These are phyloP conservation scores for Naganishia albida DNA, from an alignment of 1,284 basidiomycete species.

Conservation along the genomic window DNA sequence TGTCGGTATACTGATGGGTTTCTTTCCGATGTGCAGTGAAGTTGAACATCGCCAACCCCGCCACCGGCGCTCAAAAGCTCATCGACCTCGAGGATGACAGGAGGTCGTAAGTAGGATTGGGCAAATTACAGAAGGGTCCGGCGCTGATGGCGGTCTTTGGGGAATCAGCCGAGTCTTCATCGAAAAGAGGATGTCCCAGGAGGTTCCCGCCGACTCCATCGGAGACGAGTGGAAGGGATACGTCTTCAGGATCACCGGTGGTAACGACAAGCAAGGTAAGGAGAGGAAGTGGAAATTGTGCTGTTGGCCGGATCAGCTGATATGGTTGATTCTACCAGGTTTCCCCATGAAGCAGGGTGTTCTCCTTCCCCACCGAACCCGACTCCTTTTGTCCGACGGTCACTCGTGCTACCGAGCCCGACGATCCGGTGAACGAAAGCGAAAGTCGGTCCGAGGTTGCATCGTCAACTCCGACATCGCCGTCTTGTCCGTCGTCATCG, in stretches of 20 bases:
- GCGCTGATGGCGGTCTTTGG: constrained; percentile 9
- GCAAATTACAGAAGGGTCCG: too few relatives aligned
- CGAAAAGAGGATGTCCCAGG: constrained; percentile 95
- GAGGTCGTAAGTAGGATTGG: constrained; percentile 65
- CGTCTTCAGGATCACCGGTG: constrained; percentile 91
- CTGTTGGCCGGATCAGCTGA: constrained; percentile 1
- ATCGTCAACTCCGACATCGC: constrained; percentile 96
- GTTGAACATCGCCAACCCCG: constrained; percentile 88
- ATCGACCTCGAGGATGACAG: constrained; percentile 93
- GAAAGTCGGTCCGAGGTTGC: constrained; percentile 98
- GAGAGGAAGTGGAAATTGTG: constrained; percentile 11
- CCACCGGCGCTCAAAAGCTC: constrained; percentile 95
- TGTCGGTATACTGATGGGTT: constrained; percentile 1
- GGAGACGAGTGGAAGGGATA: constrained; percentile 98
- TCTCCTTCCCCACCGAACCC: constrained; percentile 89
- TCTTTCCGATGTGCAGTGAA: constrained; percentile 27
- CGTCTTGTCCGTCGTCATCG: constrained; percentile 89
- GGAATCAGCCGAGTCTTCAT: constrained; percentile 79
- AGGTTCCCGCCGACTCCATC: constrained; percentile 80
- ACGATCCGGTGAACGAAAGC: constrained; percentile 92
- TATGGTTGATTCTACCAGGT: constrained; percentile 55
- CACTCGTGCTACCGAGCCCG: constrained; percentile 97
- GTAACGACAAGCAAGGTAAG: constrained; percentile 56
- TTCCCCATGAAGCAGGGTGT: constrained; percentile 99
- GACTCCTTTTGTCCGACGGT: constrained; percentile 88